Conservation (phyloP, 495 filamentous ascomycete genomes). For the Neurospora africana region DNA sequence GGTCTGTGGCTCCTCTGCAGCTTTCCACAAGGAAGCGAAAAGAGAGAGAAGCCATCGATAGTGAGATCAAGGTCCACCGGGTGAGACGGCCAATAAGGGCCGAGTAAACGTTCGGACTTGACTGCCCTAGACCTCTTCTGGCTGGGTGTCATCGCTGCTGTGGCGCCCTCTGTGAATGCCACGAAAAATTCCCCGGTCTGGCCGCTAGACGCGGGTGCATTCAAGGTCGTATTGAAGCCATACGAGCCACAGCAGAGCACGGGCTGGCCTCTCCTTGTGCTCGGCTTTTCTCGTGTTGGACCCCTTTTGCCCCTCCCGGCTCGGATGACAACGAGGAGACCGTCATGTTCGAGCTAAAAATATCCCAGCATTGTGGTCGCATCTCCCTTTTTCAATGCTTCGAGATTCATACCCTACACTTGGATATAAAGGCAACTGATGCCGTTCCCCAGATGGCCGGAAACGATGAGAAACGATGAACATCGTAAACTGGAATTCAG, state of each 20-base stretch:
- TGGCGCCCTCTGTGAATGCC: neutral
- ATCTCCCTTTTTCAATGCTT: neutral
- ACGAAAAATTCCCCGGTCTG: neutral
- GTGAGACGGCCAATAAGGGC: neutral
- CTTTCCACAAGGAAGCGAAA: neutral
- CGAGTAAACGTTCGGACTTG: neutral
- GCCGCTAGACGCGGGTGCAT: neutral
- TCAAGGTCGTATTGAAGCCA: neutral
- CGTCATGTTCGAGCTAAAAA: neutral
- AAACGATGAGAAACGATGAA: neutral
- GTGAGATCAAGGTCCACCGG: neutral
- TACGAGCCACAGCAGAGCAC: neutral
- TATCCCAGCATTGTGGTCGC: neutral
- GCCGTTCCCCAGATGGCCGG: neutral
- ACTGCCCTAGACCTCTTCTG: neutral
- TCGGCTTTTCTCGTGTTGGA: neutral
- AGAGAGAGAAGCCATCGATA: neutral
- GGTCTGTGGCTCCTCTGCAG: conserved; percentile 8
- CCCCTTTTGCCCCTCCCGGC: neutral
- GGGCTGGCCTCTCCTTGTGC: neutral
- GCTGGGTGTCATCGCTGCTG: neutral
- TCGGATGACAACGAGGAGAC: neutral
- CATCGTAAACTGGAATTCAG: neutral
- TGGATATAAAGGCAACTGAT: neutral
- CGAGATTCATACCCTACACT: neutral